Conservation (phyloP, 108 stramenopile species). For the Seminavis robusta region DNA sequence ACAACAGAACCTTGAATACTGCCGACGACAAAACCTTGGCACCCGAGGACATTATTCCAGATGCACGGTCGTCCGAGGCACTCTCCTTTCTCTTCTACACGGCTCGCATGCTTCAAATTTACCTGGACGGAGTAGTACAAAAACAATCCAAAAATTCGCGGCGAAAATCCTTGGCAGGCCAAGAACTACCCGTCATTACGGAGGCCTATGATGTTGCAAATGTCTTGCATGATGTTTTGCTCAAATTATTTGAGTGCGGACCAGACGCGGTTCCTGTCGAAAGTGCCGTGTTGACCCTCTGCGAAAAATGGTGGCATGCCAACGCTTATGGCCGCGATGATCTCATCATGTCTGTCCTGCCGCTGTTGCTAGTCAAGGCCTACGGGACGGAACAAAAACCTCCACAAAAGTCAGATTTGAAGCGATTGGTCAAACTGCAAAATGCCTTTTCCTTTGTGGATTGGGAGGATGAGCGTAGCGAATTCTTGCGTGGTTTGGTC, state of each 20-base stretch:
- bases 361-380: conserved; percentile 60
- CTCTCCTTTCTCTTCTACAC: conserved; percentile 40
- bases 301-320: conserved; percentile 85
- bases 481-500: conserved; percentile 49
- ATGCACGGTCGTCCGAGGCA: conserved; percentile 29
- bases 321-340: conserved; percentile 67
- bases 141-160: not conserved
- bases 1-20: not conserved
- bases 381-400: conserved; percentile 21
- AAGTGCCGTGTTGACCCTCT: conserved; percentile 61
- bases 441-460: conserved; percentile 81
- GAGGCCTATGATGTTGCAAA: conserved; percentile 61
- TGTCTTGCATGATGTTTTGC: conserved; percentile 62
- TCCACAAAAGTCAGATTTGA: conserved; percentile 65
- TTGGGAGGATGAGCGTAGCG: conserved; percentile 77
- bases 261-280: conserved; percentile 45
- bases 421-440: conserved; percentile 66
- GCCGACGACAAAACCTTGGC: not conserved
- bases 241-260: conserved; percentile 57
- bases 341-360: conserved; percentile 78
- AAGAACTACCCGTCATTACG: conserved; percentile 29
- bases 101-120: conserved; percentile 40
- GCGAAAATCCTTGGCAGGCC: not conserved
- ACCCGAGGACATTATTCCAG: conserved; percentile 1
- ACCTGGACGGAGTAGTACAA: conserved; percentile 31